Percentiles rank a stretch among this genome's conserved stretches.
Conservation (phyloP, 345 rosid genomes). For the Acer negundo region DNA sequence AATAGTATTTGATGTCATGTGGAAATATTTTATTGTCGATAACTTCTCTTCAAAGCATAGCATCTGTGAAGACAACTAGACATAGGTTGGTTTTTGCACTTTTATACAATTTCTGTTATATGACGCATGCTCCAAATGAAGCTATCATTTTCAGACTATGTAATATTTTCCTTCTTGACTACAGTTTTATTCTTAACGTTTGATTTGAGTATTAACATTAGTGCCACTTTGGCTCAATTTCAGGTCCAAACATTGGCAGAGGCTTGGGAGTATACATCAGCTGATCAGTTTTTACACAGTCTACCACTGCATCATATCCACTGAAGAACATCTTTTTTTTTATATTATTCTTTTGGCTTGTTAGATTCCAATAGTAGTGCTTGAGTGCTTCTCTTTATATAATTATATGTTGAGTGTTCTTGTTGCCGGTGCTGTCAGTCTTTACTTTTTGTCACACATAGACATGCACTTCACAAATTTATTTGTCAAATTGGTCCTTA, state of each 20-base stretch:
- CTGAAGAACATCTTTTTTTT: constrained; percentile 1
- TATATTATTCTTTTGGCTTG: background rate
- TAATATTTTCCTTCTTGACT: constrained; percentile 9
- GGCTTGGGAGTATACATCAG: constrained; percentile 89
- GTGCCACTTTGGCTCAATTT: constrained; percentile 25
- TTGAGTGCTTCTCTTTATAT: constrained; percentile 1
- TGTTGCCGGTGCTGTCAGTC: constrained; percentile 18
- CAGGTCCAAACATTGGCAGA: constrained; percentile 85
- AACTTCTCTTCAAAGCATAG: background rate
- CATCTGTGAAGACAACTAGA: background rate
- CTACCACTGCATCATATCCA: constrained; percentile 97
- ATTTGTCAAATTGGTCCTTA: constrained; percentile 42
- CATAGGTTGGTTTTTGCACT: background rate
- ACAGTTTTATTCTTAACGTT: constrained; percentile 3
- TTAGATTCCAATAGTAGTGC: constrained; percentile 1
- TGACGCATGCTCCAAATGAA: background rate
- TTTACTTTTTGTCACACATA: constrained; percentile 4
- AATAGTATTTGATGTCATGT: background rate
- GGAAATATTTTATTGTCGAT: background rate
- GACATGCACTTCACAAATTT: constrained; percentile 11
- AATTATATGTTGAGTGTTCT: constrained; percentile 4
- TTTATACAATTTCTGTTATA: background rate
- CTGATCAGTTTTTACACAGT: constrained; percentile 85
- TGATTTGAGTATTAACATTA: constrained; percentile 17
- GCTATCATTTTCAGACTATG: background rate